These are phyloP conservation scores for Sodiomyces alkalinus DNA, from an alignment of 2,329 filamentous ascomycete genomes.

Conservation along the genomic window DNA sequence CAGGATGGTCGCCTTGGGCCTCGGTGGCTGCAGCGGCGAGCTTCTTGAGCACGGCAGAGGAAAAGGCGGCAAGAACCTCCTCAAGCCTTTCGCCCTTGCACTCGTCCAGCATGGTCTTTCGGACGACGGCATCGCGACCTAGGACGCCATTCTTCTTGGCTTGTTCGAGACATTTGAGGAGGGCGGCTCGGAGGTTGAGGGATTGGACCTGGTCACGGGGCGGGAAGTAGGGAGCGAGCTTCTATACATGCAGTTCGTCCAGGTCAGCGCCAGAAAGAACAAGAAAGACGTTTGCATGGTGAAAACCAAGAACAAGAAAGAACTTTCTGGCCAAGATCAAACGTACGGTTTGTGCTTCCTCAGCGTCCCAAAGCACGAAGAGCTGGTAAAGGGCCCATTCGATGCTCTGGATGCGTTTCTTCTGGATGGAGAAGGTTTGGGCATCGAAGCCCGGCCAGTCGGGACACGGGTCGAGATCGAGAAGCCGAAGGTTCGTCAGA, in stretches of 20 bases:
- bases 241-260: too few species aligned
- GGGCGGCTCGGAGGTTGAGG: conserved; percentile 70
- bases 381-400: conserved; percentile 90
- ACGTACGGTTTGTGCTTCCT: conserved; percentile 56
- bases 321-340: not conserved
- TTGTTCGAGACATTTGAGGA: conserved; percentile 68
- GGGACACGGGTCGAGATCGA: conserved; percentile 58
- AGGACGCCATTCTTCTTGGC: conserved; percentile 78
- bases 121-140: conserved; percentile 62
- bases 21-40: conserved; percentile 30
- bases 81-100: conserved; percentile 85
- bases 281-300: too few species aligned
- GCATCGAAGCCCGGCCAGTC: conserved; percentile 70
- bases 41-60: conserved; percentile 66
- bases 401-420: conserved; percentile 64
- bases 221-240: conserved; percentile 81
- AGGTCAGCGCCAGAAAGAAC: conserved; percentile 3
- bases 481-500: conserved; percentile 66
- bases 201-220: conserved; percentile 83
- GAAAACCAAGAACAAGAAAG: not conserved
- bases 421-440: conserved; percentile 64
- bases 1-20: conserved; percentile 23
- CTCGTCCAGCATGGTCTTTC: conserved; percentile 94
- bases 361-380: conserved; percentile 69
- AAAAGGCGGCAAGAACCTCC: conserved; percentile 73